These are phyloP conservation scores for Candida sanyaensis DNA, from an alignment of 1,139 yeast genomes.

Conservation along the genomic window DNA sequence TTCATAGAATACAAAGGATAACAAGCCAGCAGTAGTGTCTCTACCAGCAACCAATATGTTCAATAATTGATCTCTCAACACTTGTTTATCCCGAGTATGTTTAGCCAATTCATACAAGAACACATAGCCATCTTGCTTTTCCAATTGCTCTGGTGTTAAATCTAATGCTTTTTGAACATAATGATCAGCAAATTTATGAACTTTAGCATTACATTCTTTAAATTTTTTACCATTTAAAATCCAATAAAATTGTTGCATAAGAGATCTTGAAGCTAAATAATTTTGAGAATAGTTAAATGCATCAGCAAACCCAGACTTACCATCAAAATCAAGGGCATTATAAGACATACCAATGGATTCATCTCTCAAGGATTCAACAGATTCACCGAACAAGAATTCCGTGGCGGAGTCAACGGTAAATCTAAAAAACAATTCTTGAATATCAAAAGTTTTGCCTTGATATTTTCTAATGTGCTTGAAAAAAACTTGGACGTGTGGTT, in stretches of 20 bases:
- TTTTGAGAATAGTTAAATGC: conserved; percentile 45
- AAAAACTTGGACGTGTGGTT: conserved; percentile 46
- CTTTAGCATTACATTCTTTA: conserved; percentile 26
- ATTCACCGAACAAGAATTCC: conserved; percentile 60
- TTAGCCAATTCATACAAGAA: conserved; percentile 53
- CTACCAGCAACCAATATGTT: conserved; percentile 57
- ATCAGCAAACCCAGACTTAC: conserved; percentile 41
- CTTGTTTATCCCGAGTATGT: conserved; percentile 49
- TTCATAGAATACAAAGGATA: conserved; percentile 49
- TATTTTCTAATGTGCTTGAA: conserved; percentile 30
- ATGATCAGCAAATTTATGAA: conserved; percentile 35
- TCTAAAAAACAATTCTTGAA: conserved; percentile 50
- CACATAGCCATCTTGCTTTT: conserved; percentile 43
- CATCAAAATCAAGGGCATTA: conserved; percentile 22
- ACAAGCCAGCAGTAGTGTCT: conserved; percentile 59
- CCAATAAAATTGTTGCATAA: conserved; percentile 36
- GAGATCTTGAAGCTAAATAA: conserved; percentile 37
- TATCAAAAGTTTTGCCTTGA: conserved; percentile 39
- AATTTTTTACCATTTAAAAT: conserved; percentile 34
- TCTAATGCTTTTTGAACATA: conserved; percentile 33
- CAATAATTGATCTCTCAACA: conserved; percentile 53
- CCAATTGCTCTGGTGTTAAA: conserved; percentile 31
- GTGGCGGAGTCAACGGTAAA: conserved; percentile 61
- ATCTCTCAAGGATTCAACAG: conserved; percentile 42
- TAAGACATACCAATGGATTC: conserved; percentile 21